Evolutionary conservation across 768 basidiomycete species (phyloP), one percentile per base, ranked within the genome.

Genomic region (Coprinopsis sp.): DNA sequence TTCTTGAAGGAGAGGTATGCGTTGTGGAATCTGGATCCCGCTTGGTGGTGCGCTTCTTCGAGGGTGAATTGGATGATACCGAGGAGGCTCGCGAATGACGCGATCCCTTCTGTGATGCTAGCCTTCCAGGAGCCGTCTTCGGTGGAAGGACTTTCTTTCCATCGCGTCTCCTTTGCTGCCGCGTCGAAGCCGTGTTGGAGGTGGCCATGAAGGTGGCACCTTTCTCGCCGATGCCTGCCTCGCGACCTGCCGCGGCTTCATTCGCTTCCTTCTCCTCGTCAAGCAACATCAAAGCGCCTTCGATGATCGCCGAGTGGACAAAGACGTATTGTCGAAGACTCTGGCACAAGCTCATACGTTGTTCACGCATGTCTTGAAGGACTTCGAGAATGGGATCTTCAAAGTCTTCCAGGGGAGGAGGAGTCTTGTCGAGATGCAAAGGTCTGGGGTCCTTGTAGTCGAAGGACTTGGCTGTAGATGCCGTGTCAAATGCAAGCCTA

Each of bases 341-440:
- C 71, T 95, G 94, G 60, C 94, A 95, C 51, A 96, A 66, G 58
- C 90, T 92, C 95, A 98, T 98, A 44, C 95, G 74, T 67, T 97
- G 94, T 63, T 94, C 84, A 36, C 95, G 77, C 84, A 98, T 91
- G 60, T 93, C 90, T 65, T 94, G 91, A 41, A 97, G 72, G 1
- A 96, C 77, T 45, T 81, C 76, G 61, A 76, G 81, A 31, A 96
- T 78, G 3, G 95, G 95, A 37, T 91, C 85, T 25, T 76, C 73
- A 51, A 84, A 81, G 28, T 72, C 70, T 34, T 79, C 81, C 50
- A 90, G 64, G 36, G 72, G 67, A 14, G 74, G 73, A 3, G 91
- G 88, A 11, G 77, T 78, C 33, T 60, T 55, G 22, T 67, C 65
- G 33, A 58, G 63, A 56, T 87, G 81, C 46, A 88, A 65, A 47